These are phyloP conservation scores for Nicotiana tabacum DNA, from an alignment of 257 asterid species.

Conservation along the genomic window DNA sequence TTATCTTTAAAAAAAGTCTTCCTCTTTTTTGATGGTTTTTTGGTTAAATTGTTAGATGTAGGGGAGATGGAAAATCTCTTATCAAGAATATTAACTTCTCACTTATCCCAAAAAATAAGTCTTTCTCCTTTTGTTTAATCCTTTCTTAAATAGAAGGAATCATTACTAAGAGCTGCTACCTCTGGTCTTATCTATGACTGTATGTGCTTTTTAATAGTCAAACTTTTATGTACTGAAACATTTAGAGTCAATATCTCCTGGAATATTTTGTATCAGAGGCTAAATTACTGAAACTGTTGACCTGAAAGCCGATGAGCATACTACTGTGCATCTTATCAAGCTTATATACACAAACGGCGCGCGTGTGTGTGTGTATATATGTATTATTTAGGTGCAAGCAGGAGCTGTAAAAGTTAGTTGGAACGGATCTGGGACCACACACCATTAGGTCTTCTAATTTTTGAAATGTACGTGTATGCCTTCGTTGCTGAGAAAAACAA, in stretches of 20 bases:
- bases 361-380: too few species aligned
- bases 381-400: neutral
- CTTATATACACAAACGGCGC: neutral
- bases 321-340: neutral
- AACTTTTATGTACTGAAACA: neutral
- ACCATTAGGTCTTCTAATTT: neutral
- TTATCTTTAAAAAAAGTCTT: neutral
- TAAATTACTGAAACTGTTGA: conserved; percentile 5
- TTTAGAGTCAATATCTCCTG: neutral
- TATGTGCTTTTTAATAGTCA: neutral
- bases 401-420: neutral
- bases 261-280: neutral
- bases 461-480: neutral
- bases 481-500: neutral
- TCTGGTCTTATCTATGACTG: neutral
- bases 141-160: neutral
- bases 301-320: neutral
- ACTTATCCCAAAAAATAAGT: neutral
- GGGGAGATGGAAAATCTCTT: neutral
- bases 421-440: neutral
- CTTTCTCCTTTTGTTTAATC: neutral
- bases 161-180: neutral
- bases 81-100: neutral
- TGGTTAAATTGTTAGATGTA: neutral
- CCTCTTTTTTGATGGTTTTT: neutral